Evolutionary conservation across 139 green algal genomes (phyloP).

Genomic region (Desmodesmus armatus): DNA sequence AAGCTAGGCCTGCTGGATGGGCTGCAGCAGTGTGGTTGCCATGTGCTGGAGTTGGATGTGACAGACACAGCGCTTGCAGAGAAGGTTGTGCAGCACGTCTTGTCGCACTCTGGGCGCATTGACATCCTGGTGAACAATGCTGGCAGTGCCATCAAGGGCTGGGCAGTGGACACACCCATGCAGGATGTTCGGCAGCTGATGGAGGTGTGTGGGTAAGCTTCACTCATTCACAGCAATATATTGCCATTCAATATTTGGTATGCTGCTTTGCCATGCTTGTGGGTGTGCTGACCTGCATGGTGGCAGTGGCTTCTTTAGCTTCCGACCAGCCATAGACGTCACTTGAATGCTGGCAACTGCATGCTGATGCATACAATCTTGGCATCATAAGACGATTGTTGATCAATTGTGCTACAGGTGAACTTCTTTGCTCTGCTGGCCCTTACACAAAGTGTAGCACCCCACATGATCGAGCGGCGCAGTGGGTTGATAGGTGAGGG

Average conservation of each 20-base stretch:
- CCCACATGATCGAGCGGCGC: constrained; percentile 15
- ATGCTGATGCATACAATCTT: too few relatives aligned
- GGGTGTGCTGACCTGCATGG: too few relatives aligned
- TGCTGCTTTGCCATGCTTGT: too few relatives aligned
- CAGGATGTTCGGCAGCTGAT: not conserved
- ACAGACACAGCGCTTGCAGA: not conserved
- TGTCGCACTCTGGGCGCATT: constrained; percentile 20
- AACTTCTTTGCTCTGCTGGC: constrained; percentile 39
- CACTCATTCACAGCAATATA: too few relatives aligned
- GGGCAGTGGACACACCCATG: not conserved
- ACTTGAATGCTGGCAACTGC: too few relatives aligned
- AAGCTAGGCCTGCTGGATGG: constrained; percentile 23
- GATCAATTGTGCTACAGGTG: not conserved
- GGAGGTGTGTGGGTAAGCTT: constrained; percentile 26
- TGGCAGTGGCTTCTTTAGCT: too few relatives aligned
- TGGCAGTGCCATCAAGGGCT: constrained; percentile 15
- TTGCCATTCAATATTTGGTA: too few relatives aligned
- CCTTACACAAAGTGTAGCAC: constrained; percentile 15
- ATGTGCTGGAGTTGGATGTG: constrained; percentile 27
- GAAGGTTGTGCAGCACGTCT: not conserved
- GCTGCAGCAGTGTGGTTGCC: constrained; percentile 26
- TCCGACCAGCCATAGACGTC: too few relatives aligned
- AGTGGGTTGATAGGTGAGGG: constrained; percentile 12
- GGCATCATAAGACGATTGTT: too few relatives aligned
- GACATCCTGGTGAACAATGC: constrained; percentile 50